Conservation (phyloP, 805 yeast genomes). For the Candida gorgasii region DNA sequence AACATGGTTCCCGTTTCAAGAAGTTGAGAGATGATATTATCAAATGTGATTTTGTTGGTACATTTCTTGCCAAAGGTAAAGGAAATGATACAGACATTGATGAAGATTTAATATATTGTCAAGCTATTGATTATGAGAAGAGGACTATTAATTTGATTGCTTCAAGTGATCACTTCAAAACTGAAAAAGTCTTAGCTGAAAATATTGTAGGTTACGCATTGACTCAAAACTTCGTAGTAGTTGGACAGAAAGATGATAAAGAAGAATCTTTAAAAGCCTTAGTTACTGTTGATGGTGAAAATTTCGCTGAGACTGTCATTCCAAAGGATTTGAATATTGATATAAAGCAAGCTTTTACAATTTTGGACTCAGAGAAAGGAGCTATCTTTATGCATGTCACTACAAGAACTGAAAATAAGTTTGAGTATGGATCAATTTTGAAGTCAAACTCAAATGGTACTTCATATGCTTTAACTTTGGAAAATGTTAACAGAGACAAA, state of each 20-base stretch:
- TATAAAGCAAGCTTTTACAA: slow-evolving; percentile 58
- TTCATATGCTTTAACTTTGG: slow-evolving; percentile 67
- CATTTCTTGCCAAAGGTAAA: slow-evolving; percentile 40
- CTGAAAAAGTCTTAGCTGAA: slow-evolving; percentile 46
- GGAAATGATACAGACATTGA: slow-evolving; percentile 29
- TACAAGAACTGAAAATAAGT: slow-evolving; percentile 48
- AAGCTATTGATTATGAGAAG: slow-evolving; percentile 39
- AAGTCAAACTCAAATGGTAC: slow-evolving; percentile 94
- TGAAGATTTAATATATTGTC: slow-evolving; percentile 62
- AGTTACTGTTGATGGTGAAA: slow-evolving; percentile 76
- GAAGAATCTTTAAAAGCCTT: slow-evolving; percentile 58
- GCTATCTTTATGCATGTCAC: slow-evolving; percentile 85
- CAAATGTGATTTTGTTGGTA: slow-evolving; percentile 68
- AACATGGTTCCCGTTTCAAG: slow-evolving; percentile 67
- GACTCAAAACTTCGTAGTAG: slow-evolving; percentile 69
- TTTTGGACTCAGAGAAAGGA: slow-evolving; percentile 69
- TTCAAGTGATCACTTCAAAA: slow-evolving; percentile 54
- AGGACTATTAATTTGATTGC: slow-evolving; percentile 39
- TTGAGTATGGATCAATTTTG: slow-evolving; percentile 75
- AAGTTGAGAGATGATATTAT: slow-evolving; percentile 53
- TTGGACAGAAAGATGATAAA: slow-evolving; percentile 52
- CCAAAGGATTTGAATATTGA: slow-evolving; percentile 65
- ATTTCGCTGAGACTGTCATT: slow-evolving; percentile 76
- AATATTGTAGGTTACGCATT: slow-evolving; percentile 72
- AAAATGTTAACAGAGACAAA: slow-evolving; percentile 70